Base-by-base conservation (phyloP, 495 filamentous ascomycete species). In the Hyaloscypha variabilis region DNA sequence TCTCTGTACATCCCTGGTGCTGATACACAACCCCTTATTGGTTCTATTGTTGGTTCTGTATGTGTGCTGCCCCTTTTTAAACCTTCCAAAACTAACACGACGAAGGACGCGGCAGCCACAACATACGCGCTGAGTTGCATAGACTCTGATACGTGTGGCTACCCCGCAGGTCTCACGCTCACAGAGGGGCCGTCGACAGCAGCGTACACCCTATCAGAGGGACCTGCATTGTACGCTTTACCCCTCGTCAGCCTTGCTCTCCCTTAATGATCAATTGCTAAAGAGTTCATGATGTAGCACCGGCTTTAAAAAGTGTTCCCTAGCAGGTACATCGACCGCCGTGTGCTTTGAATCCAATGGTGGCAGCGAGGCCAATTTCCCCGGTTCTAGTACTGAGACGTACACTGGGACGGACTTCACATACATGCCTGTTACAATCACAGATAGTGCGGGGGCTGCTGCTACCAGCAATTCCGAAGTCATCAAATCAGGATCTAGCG, bases 291-390 rank as follows among this genome's bases (percentile, higher is more conserved):
- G 39, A 24, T 28, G 31, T 53, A 78, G 77, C 55, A 69, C 85
- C 10, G 79, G 78, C 17, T 77, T 62, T 0, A 77, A 84, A 4
- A 81, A 82, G 56, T 87, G 79, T 31, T 80, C 81, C 50, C 85
- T 73, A 21, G 85, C 83, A 0, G 82, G 71, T 4, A 82, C 81
- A 14, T 82, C 83, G 51, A 85, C 83, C 8, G 85, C 75, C 78
- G 85, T 87, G 65, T 87, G 83, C 28, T 83, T 80, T 81, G 70
- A 70, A 8, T 73, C 70, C 26, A 51, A 62, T n/a, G 69, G 69
- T 14, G 74, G 74, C 24, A 50, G 64, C 19, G 73, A 67, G 14
- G 71, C 71, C n/a, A 75, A 73, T 39, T 68, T 62, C 53, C 72
- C 70, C 0, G 72, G 71, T 0, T 68, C 69, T 10, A 58, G 52